A percentile compares a stretch with the other conserved stretches of the same genome.
Conservation (phyloP, 768 basidiomycete species). For the Calocybe gangraenosa region DNA sequence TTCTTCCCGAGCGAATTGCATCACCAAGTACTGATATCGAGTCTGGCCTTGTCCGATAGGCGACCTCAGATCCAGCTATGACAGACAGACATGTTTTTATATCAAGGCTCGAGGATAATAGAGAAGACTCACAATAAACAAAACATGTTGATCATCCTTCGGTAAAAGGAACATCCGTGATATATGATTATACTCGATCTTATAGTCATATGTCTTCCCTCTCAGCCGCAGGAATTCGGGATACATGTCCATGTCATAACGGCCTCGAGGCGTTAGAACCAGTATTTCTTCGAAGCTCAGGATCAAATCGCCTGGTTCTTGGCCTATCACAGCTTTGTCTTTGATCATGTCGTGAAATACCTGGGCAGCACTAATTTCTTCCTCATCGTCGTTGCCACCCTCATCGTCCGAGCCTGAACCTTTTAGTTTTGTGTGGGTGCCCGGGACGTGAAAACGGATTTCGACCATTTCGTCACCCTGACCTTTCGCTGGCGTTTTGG, state of each 20-base stretch:
- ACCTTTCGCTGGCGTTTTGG: slow-evolving; percentile 33
- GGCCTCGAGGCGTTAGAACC: slow-evolving; percentile 92
- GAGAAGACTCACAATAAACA: slow-evolving; percentile 77
- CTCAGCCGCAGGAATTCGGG: slow-evolving; percentile 88
- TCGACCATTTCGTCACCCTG: slow-evolving; percentile 88
- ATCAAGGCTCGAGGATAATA: neutral
- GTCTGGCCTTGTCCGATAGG: slow-evolving; percentile 99
- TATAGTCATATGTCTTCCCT: slow-evolving; percentile 99
- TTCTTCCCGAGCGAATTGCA: slow-evolving; percentile 97
- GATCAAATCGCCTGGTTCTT: slow-evolving; percentile 87
- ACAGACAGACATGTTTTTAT: slow-evolving; percentile 3
- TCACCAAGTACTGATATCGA: slow-evolving; percentile 94
- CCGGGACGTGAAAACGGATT: slow-evolving; percentile 95
- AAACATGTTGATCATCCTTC: slow-evolving; percentile 92
- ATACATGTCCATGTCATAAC: slow-evolving; percentile 98
- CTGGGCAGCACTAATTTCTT: slow-evolving; percentile 88
- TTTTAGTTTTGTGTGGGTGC: slow-evolving; percentile 55
- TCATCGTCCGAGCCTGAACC: slow-evolving; percentile 67
- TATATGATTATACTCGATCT: slow-evolving; percentile 87
- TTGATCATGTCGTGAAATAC: slow-evolving; percentile 96
- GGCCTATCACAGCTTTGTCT: slow-evolving; percentile 92
- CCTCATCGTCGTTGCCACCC: slow-evolving; percentile 65
- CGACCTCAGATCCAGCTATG: slow-evolving; percentile 81
- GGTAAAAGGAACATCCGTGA: slow-evolving; percentile 88
- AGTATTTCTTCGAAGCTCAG: slow-evolving; percentile 94